Percentiles rank a stretch among this genome's conserved stretches.
phyloP scores from a whole-genome alignment of 192 early-diverging fungal genomes.

The Mortierella hygrophila region DNA sequence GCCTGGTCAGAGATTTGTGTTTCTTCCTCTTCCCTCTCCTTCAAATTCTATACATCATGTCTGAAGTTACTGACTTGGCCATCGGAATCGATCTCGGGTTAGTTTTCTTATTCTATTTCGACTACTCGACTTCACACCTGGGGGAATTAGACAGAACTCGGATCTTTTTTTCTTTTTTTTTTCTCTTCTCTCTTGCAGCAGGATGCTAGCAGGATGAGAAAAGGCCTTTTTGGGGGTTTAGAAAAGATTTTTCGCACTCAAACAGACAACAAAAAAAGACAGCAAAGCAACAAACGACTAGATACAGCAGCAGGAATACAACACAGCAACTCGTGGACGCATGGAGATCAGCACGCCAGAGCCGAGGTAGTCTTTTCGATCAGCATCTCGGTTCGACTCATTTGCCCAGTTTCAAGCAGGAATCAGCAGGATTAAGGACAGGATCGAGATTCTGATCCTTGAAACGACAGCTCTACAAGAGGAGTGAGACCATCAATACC shows the following conservation, averaged over 20 bases:
- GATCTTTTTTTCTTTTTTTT: background rate
- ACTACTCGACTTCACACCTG: background rate
- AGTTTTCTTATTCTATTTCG: constrained; percentile 5
- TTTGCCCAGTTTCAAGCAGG: background rate
- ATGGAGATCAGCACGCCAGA: background rate
- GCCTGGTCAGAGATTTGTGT: background rate
- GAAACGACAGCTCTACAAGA: background rate
- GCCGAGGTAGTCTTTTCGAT: background rate
- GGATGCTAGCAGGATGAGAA: background rate
- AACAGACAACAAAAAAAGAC: background rate
- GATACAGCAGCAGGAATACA: background rate
- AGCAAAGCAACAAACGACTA: background rate
- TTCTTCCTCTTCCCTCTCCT: constrained; percentile 56
- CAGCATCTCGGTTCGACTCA: background rate
- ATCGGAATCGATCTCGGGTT: constrained; percentile 61
- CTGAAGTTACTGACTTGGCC: constrained; percentile 59
- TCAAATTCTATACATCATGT: constrained; percentile 52
- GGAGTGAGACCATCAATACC: too few relatives aligned
- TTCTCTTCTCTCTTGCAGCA: background rate
- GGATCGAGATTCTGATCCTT: background rate
- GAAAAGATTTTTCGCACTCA: background rate
- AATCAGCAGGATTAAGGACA: background rate
- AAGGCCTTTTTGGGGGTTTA: background rate
- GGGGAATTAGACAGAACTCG: background rate
- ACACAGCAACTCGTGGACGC: background rate